These are phyloP conservation scores for Neurospora discreta DNA, from an alignment of 495 filamentous ascomycete genomes.

Conservation along the genomic window DNA sequence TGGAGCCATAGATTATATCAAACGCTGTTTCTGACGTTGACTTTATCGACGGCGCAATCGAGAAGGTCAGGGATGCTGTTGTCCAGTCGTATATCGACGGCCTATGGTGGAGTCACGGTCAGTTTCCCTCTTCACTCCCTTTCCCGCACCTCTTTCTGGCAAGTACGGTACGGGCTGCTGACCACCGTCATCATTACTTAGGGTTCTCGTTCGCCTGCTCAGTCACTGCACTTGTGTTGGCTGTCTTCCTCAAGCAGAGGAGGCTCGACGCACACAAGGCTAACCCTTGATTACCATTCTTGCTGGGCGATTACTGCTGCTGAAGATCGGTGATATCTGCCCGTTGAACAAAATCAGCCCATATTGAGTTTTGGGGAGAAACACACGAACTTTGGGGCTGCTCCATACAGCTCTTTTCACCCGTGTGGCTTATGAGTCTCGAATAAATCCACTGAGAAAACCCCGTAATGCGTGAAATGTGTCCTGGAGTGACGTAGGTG, in stretches of 20 bases:
- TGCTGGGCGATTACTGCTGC: neutral
- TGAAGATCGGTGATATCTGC: neutral
- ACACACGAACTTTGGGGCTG: neutral
- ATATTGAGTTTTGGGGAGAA: neutral
- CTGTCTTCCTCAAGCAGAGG: conserved; percentile 16
- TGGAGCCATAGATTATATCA: conserved; percentile 22
- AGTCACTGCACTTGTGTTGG: conserved; percentile 7
- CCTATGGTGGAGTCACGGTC: conserved; percentile 28
- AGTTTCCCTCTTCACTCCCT: neutral
- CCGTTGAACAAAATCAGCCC: neutral
- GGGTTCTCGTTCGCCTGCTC: conserved; percentile 18
- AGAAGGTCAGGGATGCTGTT: conserved; percentile 19
- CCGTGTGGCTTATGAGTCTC: neutral
- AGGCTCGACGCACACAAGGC: conserved; percentile 3
- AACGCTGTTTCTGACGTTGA: conserved; percentile 34
- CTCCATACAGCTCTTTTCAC: neutral
- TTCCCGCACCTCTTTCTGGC: neutral
- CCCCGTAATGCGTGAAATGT: neutral
- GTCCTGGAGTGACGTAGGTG: neutral
- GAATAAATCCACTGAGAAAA: neutral
- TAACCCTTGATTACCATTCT: neutral
- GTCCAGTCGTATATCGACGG: conserved; percentile 27
- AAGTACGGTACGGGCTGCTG: neutral
- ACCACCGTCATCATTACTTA: neutral
- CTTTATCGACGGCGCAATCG: conserved; percentile 37